Percentiles rank a stretch among this genome's conserved stretches.
phyloP scores from a whole-genome alignment of 164 flowering plant genomes.

The Amborella trichopoda region DNA sequence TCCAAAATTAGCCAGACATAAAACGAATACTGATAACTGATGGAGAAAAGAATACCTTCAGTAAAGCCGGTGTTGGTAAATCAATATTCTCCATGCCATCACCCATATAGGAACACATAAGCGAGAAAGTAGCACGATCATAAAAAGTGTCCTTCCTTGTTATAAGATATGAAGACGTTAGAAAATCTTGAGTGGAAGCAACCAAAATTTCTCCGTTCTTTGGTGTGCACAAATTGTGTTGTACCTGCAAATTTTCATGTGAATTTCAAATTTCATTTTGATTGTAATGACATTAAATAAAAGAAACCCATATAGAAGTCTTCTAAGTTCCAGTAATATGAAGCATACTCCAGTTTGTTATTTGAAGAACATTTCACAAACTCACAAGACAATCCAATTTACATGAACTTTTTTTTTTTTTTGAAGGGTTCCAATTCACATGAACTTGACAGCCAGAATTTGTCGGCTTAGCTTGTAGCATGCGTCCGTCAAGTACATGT shows the following conservation, averaged over 20 bases:
- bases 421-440: no score
- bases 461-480: no score
- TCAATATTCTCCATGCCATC: slow-evolving; percentile 83
- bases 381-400: no score
- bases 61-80: slow-evolving; percentile 81
- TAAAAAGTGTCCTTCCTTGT: slow-evolving; percentile 97
- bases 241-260: slow-evolving; percentile 74
- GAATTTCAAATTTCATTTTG: no score
- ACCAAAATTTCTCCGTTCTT: slow-evolving; percentile 96
- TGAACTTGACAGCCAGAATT: no score
- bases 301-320: no score
- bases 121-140: slow-evolving; percentile 87
- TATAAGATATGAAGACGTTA: slow-evolving; percentile 91
- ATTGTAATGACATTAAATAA: no score
- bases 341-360: no score
- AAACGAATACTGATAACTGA: neutral
- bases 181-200: slow-evolving; percentile 96
- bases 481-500: no score
- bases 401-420: no score
- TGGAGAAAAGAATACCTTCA: slow-evolving; percentile 43
- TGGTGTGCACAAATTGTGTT: slow-evolving; percentile 94
- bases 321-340: no score
- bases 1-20: neutral
- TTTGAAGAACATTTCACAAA: no score
- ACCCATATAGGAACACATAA: slow-evolving; percentile 89